Evolutionary conservation across 192 early-diverging fungal species (phyloP), one percentile per base, ranked within the genome.

Genomic region (Cladochytrium replicatum): DNA sequence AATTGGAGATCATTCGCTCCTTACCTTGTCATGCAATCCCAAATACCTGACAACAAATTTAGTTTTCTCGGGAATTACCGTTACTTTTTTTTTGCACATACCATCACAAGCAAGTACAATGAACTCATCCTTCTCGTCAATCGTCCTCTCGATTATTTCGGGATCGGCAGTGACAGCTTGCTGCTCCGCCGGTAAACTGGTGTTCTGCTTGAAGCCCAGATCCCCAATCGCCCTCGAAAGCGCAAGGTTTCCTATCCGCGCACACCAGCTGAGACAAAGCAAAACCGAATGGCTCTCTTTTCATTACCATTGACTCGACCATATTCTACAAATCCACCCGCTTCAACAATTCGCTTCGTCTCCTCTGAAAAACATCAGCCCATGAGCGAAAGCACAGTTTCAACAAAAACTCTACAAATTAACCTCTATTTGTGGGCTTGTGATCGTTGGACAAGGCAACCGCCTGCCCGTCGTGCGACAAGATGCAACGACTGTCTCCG

Each of bases 301-400:
- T n/a, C 13, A 21, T 47, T 73, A 80, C 95, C 96, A 68, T 99
- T 99, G 37, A 99, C 96, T 48, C 96, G 83, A 1, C 92, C 91
- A 75, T 86, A 96, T 64, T 99, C 93, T 22, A 99, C 93, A 73
- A 93, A 99, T 5, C 93, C 93, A 45, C 96, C 96, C 28, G 87
- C 93, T 2, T 74, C 75, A 34, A 67, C 67, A 57, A 99, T 99
- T 53, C 96, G 84, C 41, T 77, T 57, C 17, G 77, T 73, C 69
- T 99, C 96, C 27, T 61, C 74, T 67, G 41, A 23, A 3, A 49
- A 24, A 32, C 32, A 64, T 1, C 22, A 15, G 24, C n/a, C n/a
- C n/a, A n/a, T n/a, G n/a, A n/a, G n/a, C n/a, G n/a, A n/a, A n/a
- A n/a, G n/a, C n/a, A n/a, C n/a, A n/a, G n/a, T n/a, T n/a, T n/a